Base-by-base conservation (phyloP, 495 filamentous ascomycete genomes). In the Xylaria nigripes region DNA sequence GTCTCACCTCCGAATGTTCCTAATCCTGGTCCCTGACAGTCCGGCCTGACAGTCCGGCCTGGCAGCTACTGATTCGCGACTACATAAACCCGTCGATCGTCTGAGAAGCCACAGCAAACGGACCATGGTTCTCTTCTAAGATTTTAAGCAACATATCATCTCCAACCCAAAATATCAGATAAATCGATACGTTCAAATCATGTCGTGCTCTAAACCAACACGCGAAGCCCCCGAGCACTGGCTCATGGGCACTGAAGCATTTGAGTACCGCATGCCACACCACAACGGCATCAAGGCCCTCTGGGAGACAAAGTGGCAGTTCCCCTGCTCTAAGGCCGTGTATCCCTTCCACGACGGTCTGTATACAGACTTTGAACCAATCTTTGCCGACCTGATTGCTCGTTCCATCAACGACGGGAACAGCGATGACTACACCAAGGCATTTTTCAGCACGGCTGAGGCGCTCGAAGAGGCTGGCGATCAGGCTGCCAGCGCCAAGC, bases 291-390 rank as follows among this genome's bases (percentile, higher is more conserved):
- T 87, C 62, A 73, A 82, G 66, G 79, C 81, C 30, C 70, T 92
- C 40, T 92, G 87, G 87, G 85, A 89, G 69, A 83, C 82, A 3
- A 89, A 88, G 67, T 92, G 86, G 87, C 82, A 83, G 68, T 76
- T 81, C 53, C 82, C 81, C 75, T 85, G 81, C 64, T 56, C 62
- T 34, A 81, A 80, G 66, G 76, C 81, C 32, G 72, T 90, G 23
- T 92, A 92, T 58, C 87, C 87, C 0, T 92, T 90, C 72, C 86
- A 88, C 68, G 86, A 89, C 63, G 82, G 84, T 18, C 66, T 71
- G 0, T 75, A 77, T 44, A 77, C 83, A 45, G 87, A 92, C 67
- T 90, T 92, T 56, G 76, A 81, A 54, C 82, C 83, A n/a, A 79
- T 90, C 38, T 87, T 90, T 51, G 56, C 77, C 18, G 67, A 80